Evolutionary conservation across 306 rosid species (phyloP).

Genomic region (Betula pendula): DNA sequence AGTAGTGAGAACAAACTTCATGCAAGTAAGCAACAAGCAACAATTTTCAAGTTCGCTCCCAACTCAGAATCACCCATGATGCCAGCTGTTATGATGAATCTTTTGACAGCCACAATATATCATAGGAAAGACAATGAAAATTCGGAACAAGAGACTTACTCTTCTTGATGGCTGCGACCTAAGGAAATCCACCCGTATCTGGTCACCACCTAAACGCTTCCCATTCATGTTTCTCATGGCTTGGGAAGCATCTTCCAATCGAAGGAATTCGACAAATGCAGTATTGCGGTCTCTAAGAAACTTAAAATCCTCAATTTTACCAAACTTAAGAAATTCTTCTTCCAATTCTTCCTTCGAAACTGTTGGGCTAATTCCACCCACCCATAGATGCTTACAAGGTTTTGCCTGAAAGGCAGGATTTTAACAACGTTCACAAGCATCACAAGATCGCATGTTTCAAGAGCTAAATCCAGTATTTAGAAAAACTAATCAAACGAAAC

Average conservation of each 20-base stretch:
- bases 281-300: conserved; percentile 83
- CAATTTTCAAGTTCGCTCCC: not conserved
- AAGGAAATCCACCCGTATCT: conserved; percentile 87
- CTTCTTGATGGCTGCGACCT: conserved; percentile 73
- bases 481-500: not conserved
- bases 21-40: not conserved
- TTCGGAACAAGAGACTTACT: conserved; percentile 45
- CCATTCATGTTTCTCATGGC: conserved; percentile 93
- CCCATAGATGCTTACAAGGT: conserved; percentile 87
- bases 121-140: conserved; percentile 15
- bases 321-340: conserved; percentile 77
- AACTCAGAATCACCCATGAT: not conserved
- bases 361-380: conserved; percentile 88
- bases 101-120: not conserved
- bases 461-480: conserved; percentile 2
- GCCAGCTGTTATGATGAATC: not conserved
- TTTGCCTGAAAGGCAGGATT: conserved; percentile 66
- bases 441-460: not conserved
- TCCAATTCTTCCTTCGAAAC: conserved; percentile 82
- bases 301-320: conserved; percentile 84
- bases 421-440: conserved; percentile 23
- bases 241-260: conserved; percentile 82
- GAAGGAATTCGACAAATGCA: conserved; percentile 82
- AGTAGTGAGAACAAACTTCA: not conserved
- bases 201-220: conserved; percentile 83